These are phyloP conservation scores for Chlamydomonas schloesseri DNA, from an alignment of 139 green algal species.

Conservation along the genomic window DNA sequence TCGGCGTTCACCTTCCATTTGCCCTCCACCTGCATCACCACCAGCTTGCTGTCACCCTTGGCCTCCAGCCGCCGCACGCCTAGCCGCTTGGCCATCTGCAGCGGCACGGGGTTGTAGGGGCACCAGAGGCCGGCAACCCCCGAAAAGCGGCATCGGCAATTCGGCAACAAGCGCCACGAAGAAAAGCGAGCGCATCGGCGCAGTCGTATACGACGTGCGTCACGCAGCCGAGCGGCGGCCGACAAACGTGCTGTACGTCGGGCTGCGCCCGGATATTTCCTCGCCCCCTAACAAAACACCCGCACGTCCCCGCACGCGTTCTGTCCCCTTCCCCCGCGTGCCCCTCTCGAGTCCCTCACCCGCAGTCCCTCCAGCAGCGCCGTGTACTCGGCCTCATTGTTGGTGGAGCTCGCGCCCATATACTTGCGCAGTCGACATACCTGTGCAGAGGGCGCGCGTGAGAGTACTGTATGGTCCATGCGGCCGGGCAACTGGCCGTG, in stretches of 20 bases:
- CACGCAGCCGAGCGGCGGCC: no score
- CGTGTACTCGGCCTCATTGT: constrained; percentile 46
- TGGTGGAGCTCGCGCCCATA: constrained; percentile 24
- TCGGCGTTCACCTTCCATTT: constrained; percentile 10
- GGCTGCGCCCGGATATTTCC: no score
- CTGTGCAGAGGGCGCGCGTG: no score
- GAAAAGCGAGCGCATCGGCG: no score
- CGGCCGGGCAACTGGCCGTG: not conserved
- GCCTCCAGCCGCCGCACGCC: not conserved
- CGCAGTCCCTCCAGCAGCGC: constrained; percentile 29
- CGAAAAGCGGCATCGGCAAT: no score
- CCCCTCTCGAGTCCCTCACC: not conserved
- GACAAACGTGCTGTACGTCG: no score
- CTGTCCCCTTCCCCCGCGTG: no score
- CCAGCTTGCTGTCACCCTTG: constrained; percentile 34
- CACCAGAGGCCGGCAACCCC: not conserved
- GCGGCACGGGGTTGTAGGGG: not conserved
- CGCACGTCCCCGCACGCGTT: no score
- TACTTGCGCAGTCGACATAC: constrained; percentile 34
- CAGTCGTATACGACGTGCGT: no score
- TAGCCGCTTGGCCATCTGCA: constrained; percentile 19
- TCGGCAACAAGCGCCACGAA: no score
- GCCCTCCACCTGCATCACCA: constrained; percentile 30
- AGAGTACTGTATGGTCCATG: no score
- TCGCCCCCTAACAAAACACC: no score